phyloP scores from a whole-genome alignment of 106 monocot species.

The Dendrobium huoshanense region DNA sequence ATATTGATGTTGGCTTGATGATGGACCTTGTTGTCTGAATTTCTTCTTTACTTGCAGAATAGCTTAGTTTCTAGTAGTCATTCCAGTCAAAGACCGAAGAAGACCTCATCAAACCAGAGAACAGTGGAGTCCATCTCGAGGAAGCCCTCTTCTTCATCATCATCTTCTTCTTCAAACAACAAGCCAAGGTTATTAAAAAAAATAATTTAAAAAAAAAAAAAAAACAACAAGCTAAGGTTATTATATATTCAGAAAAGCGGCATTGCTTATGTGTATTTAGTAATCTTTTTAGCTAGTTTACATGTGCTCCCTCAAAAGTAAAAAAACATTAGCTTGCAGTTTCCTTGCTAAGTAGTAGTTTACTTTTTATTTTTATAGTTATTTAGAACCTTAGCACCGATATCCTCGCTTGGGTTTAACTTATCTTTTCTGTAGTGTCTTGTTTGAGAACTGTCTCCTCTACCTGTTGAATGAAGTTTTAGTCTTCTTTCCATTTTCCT shows the following conservation, averaged over 20 bases:
- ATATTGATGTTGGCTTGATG: constrained; percentile 4
- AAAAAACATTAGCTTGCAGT: neutral
- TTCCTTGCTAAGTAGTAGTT: neutral
- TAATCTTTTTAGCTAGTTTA: neutral
- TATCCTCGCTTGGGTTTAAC: neutral
- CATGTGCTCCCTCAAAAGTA: neutral
- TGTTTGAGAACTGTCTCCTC: neutral
- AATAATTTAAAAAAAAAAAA: no score
- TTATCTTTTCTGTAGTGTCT: neutral
- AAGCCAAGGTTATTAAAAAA: constrained; percentile 51
- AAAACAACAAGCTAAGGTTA: constrained; percentile 60
- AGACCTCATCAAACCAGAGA: constrained; percentile 13
- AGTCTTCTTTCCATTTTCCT: neutral
- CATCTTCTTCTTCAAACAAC: constrained; percentile 48
- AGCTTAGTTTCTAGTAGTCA: constrained; percentile 25
- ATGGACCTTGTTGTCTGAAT: neutral
- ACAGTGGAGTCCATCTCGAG: constrained; percentile 10
- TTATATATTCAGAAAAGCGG: neutral
- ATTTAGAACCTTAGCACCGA: neutral
- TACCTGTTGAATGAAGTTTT: neutral
- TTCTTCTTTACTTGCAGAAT: constrained; percentile 14
- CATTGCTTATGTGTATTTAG: neutral
- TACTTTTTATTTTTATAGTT: neutral
- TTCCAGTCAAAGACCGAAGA: constrained; percentile 59
- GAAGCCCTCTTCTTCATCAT: constrained; percentile 46